Percentiles rank a stretch among this genome's conserved stretches.
phyloP scores from a whole-genome alignment of 2,329 filamentous ascomycete genomes.

The Pseudopithomyces chartarum region DNA sequence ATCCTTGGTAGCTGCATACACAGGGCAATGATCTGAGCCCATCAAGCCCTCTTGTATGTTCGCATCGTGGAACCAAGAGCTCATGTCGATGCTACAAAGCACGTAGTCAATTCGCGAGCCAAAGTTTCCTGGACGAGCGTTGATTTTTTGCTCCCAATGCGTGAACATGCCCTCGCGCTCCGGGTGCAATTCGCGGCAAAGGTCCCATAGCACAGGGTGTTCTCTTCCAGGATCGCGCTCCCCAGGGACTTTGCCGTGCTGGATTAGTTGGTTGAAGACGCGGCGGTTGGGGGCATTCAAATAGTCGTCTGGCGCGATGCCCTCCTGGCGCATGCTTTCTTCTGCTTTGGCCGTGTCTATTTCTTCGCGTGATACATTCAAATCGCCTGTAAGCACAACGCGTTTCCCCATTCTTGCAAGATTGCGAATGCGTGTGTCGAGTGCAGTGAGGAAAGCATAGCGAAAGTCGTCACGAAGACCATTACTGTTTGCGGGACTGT shows the following conservation, averaged over 20 bases:
- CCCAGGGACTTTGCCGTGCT: slow-evolving; percentile 70
- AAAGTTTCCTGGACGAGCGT: slow-evolving; percentile 93
- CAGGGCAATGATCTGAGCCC: slow-evolving; percentile 95
- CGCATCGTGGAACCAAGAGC: slow-evolving; percentile 76
- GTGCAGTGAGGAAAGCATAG: slow-evolving; percentile 74
- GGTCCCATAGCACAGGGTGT: slow-evolving; percentile 76
- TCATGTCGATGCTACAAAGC: slow-evolving; percentile 78
- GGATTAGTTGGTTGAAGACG: slow-evolving; percentile 84
- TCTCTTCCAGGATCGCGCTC: slow-evolving; percentile 72
- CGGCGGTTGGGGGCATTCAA: slow-evolving; percentile 72
- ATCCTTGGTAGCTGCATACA: slow-evolving; percentile 77
- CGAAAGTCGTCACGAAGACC: slow-evolving; percentile 84
- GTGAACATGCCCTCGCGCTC: slow-evolving; percentile 90
- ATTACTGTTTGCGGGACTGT: slow-evolving; percentile 88
- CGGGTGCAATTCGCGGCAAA: slow-evolving; percentile 81
- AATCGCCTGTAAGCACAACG: slow-evolving; percentile 83
- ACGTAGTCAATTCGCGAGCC: slow-evolving; percentile 94
- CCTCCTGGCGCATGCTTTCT: slow-evolving; percentile 74
- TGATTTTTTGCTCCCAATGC: slow-evolving; percentile 94
- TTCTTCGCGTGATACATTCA: slow-evolving; percentile 75
- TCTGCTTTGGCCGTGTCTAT: slow-evolving; percentile 77
- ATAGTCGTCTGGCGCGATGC: slow-evolving; percentile 72
- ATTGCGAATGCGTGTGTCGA: slow-evolving; percentile 86
- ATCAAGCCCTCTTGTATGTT: slow-evolving; percentile 93
- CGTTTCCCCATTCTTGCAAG: slow-evolving; percentile 79